Evolutionary conservation across 2,329 filamentous ascomycete species (phyloP), one percentile per base, ranked within the genome.

Genomic region (Monilinia fructicola): DNA sequence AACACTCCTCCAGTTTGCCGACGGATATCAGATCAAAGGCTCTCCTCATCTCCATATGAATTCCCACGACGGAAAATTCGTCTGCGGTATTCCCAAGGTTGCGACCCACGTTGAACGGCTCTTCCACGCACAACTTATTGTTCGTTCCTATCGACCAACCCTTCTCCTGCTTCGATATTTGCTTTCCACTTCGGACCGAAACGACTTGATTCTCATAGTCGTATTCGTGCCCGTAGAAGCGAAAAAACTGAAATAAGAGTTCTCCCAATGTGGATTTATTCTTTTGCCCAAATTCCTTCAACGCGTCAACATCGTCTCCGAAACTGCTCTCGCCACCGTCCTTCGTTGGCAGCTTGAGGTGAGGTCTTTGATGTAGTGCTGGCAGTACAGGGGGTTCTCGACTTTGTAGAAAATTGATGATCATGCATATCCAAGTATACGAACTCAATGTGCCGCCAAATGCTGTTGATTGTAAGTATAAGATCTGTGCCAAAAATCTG

Each of bases 391-490:
- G 91, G 21, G 92, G 91, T 68, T 90, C 84, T 73, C 93, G 88
- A 62, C 92, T 90, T 79, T 99, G 95, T 35, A 99, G 84, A 75
- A 98, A 99, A 72, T 93, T 96, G 76, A 99, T 90, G 72, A 98
- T 96, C 83, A 99, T 87, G 78, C 95, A 99, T 76, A 98, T 98
- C 95, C 95, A 99, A 28, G 95, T 97, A 77, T 99, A 99, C 23
- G 95, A 99, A 78, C 94, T 98, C 68, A 99, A 83, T 9, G 95
- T 99, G 67, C 92, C 93, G 69, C 95, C 93, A 76, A 93, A 92
- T 67, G 91, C 95, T 96, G 76, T 44, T 67, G 26, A 58, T 31
- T 56, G 72, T 74, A 58, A 74, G 71, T 67, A 55, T 42, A 7
- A 61, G 3, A 7, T 21, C 18, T 71, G 35, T 21, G 67, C 54